A percentile compares a stretch with the other conserved stretches of the same genome.
These are phyloP conservation scores for Pneumocystis canis DNA, from an alignment of 1,139 yeast genomes.

Conservation along the genomic window DNA sequence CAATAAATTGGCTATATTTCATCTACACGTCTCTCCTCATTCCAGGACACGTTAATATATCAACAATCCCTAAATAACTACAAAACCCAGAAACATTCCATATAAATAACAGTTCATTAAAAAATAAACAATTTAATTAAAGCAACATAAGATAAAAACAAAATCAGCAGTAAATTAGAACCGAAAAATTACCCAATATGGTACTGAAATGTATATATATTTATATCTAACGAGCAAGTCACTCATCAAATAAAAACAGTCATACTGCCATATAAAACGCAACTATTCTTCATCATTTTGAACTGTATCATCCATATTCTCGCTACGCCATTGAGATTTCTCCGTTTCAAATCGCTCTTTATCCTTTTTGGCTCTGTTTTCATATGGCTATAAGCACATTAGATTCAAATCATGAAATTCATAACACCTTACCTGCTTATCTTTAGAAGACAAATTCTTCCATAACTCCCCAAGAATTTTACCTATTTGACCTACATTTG, in stretches of 20 bases:
- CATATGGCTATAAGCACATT: constrained; percentile 43
- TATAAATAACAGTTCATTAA: background rate
- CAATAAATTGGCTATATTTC: background rate
- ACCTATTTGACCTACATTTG: constrained; percentile 46
- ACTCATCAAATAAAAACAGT: background rate
- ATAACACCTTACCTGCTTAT: constrained; percentile 32
- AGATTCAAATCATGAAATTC: background rate
- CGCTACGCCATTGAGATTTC: constrained; percentile 51
- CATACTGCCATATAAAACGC: background rate
- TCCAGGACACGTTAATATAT: background rate
- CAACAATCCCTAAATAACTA: background rate
- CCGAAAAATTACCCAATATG: background rate
- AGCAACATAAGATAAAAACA: background rate
- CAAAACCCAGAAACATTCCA: background rate
- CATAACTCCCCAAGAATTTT: constrained; percentile 87
- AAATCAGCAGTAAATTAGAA: background rate
- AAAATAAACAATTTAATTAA: background rate
- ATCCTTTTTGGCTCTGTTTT: constrained; percentile 84
- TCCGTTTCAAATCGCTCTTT: constrained; percentile 94
- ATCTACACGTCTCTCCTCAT: background rate
- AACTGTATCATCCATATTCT: background rate
- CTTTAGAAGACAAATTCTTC: constrained; percentile 74
- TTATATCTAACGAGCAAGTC: background rate
- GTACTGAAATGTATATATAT: background rate
- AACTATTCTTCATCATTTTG: background rate